A percentile compares a stretch with the other conserved stretches of the same genome.
These are phyloP conservation scores for Dactylellina sp. DNA, from an alignment of 2,329 filamentous ascomycete genomes.

Conservation along the genomic window DNA sequence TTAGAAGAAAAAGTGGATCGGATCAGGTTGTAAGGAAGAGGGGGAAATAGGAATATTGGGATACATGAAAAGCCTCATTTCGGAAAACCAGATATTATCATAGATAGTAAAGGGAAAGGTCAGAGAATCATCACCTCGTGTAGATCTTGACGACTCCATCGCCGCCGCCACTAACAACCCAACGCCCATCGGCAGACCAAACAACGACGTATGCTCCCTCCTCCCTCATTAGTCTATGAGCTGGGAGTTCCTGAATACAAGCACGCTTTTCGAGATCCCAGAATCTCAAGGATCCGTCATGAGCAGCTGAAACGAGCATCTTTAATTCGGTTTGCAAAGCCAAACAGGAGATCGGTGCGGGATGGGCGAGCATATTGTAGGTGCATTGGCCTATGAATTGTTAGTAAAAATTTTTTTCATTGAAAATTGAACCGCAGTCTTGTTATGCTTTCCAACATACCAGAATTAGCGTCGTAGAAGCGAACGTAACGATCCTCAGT, in stretches of 20 bases:
- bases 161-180: slow-evolving; percentile 93
- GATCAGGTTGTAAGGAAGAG: slow-evolving; percentile 1
- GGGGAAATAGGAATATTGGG: slow-evolving; percentile 10
- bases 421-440: not conserved
- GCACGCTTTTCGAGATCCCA: slow-evolving; percentile 96
- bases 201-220: slow-evolving; percentile 94
- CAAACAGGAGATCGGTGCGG: slow-evolving; percentile 88
- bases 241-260: slow-evolving; percentile 95
- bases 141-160: slow-evolving; percentile 97
- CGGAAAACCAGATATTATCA: slow-evolving; percentile 11
- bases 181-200: slow-evolving; percentile 94
- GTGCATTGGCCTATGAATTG: slow-evolving; percentile 86
- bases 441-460: slow-evolving; percentile 71
- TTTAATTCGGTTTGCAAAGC: slow-evolving; percentile 92
- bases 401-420: slow-evolving; percentile 56
- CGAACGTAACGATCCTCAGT: slow-evolving; percentile 96
- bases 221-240: slow-evolving; percentile 91
- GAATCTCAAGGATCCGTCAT: slow-evolving; percentile 94
- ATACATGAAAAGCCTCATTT: slow-evolving; percentile 12
- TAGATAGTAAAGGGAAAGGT: slow-evolving; percentile 10
- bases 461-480: slow-evolving; percentile 98
- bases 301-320: slow-evolving; percentile 93
- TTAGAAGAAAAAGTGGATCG: slow-evolving; percentile 1
- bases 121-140: slow-evolving; percentile 61
- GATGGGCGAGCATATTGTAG: slow-evolving; percentile 97